Evolutionary conservation across 148 eudicot species (phyloP).

Genomic region (Heliamphora exappendiculata): DNA sequence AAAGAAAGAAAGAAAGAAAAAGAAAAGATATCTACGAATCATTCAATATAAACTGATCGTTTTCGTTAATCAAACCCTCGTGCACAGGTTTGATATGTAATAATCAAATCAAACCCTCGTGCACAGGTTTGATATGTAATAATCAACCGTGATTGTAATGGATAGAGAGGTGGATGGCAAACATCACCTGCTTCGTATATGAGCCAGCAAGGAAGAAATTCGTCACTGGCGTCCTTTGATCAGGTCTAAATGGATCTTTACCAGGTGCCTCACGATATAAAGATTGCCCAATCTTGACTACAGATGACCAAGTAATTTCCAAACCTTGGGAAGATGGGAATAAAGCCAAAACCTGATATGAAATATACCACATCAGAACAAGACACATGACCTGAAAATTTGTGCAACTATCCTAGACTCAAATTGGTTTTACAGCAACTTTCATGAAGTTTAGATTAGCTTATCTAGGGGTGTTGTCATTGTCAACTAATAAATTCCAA

Average conservation of each 20-base stretch:
- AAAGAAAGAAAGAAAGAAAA: neutral
- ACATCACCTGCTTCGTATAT: slow-evolving; percentile 85
- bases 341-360: slow-evolving; percentile 55
- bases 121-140: neutral
- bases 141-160: neutral
- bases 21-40: neutral
- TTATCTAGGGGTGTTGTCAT: neutral
- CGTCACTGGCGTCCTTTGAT: slow-evolving; percentile 83
- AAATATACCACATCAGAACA: neutral
- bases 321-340: slow-evolving; percentile 94
- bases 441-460: neutral
- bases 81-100: too few relatives aligned
- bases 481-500: neutral
- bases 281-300: slow-evolving; percentile 91
- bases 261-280: slow-evolving; percentile 95
- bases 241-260: slow-evolving; percentile 96
- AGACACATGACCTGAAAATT: neutral
- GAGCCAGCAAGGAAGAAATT: slow-evolving; percentile 98
- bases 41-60: neutral
- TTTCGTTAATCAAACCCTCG: neutral
- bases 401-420: neutral
- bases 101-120: neutral
- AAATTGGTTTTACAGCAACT: neutral
- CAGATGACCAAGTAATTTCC: slow-evolving; percentile 90
- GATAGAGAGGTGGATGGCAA: neutral